Percentiles rank a stretch among this genome's conserved stretches.
These are phyloP conservation scores for Pistacia integerrima DNA, from an alignment of 345 rosid species.

Conservation along the genomic window DNA sequence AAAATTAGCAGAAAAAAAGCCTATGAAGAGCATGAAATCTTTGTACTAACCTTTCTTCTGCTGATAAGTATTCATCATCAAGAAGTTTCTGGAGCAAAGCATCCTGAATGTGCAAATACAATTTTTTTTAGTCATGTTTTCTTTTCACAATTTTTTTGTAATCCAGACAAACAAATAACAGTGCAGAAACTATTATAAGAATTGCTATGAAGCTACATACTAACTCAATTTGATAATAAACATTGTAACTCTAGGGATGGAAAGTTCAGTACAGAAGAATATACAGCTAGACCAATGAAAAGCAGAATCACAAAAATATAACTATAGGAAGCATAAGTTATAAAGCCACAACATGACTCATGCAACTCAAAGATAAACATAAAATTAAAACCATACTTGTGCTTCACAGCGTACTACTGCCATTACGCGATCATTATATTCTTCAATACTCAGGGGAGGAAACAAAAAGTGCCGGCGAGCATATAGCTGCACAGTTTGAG, in stretches of 20 bases:
- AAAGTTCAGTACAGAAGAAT: too few relatives aligned
- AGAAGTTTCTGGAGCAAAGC: constrained; percentile 83
- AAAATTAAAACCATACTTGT: constrained; percentile 44
- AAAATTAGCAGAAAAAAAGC: neutral
- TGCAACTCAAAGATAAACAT: neutral
- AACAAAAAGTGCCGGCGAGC: constrained; percentile 86
- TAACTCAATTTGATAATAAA: constrained; percentile 2
- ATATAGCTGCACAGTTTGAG: constrained; percentile 56
- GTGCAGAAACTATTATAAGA: neutral
- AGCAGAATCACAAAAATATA: neutral
- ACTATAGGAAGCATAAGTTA: neutral
- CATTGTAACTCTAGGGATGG: neutral
- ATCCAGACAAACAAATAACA: neutral
- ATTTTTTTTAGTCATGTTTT: neutral
- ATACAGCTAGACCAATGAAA: neutral
- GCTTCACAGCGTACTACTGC: constrained; percentile 93
- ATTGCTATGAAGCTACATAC: neutral
- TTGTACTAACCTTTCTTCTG: constrained; percentile 70
- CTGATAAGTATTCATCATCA: constrained; percentile 56
- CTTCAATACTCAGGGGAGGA: constrained; percentile 82
- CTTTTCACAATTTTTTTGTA: neutral
- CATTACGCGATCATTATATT: constrained; percentile 73
- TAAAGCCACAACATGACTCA: neutral
- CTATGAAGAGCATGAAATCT: neutral
- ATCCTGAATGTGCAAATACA: constrained; percentile 52